Base-by-base conservation (phyloP, 169 alveolate genomes). In the Eimeria maxima region DNA sequence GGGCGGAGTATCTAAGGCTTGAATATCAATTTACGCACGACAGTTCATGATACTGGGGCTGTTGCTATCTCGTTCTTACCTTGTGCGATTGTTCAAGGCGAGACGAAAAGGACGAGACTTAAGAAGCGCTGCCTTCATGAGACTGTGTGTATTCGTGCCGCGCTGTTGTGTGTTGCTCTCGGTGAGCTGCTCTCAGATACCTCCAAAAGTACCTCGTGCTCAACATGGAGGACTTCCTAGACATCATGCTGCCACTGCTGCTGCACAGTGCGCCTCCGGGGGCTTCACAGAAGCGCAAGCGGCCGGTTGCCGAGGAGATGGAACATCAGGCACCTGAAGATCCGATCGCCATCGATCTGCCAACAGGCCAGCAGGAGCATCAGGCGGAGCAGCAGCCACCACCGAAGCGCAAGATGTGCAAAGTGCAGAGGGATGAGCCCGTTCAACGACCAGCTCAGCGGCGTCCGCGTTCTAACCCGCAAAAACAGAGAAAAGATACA, bases 191-290 rank as follows among this genome's bases (percentile, higher is more conserved):
- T 47, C 45, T 50, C 73, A 84, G 93, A 60, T 84, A 84, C 63
- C 80, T 84, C 27, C 93, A 84, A 38, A 84, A 84, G 38, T 84
- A 84, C 80, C 55, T 84, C 4, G 27, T 38, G 38, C 44, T 69
- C 55, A 84, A 84, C 33, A 84, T 84, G 80, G 93, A 84, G 33
- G 93, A 84, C 93, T 84, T 84, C 80, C 38, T 84, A 5, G 93
- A 84, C 38, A 84, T 84, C 57, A 53, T 84, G 80, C 60, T 84
- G 78, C 93, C 93, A 20, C 55, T 84, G n/a, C 76, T 84, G 22
- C 76, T 84, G 33, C 93, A 84, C 42, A 84, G 53, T 24, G 47
- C 80, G 55, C 93, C 78, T 6, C 71, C 60, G 63, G 63, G 33
- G 60, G 27, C 45, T 24, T 29, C 93, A 13, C 93, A 84, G 42